Percentiles rank a stretch among this genome's conserved stretches.
Conservation (phyloP, 331 rosid species). For the Telfairia occidentalis region DNA sequence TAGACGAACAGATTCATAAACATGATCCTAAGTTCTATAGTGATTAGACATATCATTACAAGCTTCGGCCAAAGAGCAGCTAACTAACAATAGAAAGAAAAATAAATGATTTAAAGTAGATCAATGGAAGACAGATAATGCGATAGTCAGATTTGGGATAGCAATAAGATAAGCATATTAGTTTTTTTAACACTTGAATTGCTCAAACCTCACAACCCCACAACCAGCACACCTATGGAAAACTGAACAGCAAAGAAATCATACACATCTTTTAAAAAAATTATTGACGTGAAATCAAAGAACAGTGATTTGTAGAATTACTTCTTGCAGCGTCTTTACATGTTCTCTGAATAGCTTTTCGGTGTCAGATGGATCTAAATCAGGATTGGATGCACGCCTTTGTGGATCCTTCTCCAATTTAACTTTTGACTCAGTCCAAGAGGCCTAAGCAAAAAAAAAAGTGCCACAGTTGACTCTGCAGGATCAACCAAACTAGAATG, state of each 20-base stretch:
- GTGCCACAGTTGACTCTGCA: neutral
- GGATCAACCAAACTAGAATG: neutral
- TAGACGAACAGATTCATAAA: neutral
- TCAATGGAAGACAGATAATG: neutral
- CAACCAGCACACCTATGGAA: neutral
- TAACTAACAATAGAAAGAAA: neutral
- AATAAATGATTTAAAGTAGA: neutral
- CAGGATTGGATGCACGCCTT: conserved; percentile 73
- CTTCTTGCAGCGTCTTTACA: conserved; percentile 84
- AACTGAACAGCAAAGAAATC: neutral
- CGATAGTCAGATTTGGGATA: neutral
- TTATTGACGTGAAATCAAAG: neutral
- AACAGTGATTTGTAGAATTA: conserved; percentile 17
- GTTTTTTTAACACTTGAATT: neutral
- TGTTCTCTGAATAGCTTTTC: conserved; percentile 91
- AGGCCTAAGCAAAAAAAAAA: conserved; percentile 46
- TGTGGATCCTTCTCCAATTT: conserved; percentile 88
- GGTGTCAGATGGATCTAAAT: conserved; percentile 61
- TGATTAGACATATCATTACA: neutral
- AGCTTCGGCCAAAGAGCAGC: neutral
- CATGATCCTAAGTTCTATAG: neutral
- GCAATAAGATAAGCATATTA: neutral
- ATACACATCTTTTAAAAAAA: neutral
- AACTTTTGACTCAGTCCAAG: conserved; percentile 83
- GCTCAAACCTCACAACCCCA: no score